phyloP scores from a whole-genome alignment of 495 filamentous ascomycete genomes.

The Penicillium flavigenum region DNA sequence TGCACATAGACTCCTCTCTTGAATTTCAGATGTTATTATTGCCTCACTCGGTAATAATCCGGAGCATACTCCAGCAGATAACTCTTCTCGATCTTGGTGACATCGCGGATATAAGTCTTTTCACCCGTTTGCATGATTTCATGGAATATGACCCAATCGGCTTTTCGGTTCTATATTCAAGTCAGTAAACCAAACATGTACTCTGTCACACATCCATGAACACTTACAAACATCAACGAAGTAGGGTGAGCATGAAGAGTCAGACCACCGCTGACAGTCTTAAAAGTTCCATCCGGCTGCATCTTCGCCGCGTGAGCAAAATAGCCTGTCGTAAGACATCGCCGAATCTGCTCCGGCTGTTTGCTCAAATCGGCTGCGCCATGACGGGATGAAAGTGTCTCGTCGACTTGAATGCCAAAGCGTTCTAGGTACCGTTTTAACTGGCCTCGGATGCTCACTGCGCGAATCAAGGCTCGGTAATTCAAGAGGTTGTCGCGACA shows the following conservation, averaged over 20 bases:
- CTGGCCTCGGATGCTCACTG: constrained; percentile 83
- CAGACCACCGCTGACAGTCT: constrained; percentile 69
- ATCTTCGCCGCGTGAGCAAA: constrained; percentile 96
- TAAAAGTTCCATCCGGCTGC: constrained; percentile 91
- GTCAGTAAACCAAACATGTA: constrained; percentile 19
- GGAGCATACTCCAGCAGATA: constrained; percentile 91
- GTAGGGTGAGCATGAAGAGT: constrained; percentile 87
- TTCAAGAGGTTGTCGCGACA: constrained; percentile 85
- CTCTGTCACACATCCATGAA: not conserved
- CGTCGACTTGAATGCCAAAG: constrained; percentile 72
- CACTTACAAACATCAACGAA: constrained; percentile 84
- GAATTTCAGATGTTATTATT: constrained; percentile 1
- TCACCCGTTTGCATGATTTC: constrained; percentile 89
- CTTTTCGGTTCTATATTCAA: constrained; percentile 72
- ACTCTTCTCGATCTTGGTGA: constrained; percentile 85
- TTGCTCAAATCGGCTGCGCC: constrained; percentile 36
- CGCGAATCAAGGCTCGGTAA: constrained; percentile 75
- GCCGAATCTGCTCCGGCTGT: constrained; percentile 70
- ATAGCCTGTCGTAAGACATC: constrained; percentile 87
- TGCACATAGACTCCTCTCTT: not conserved
- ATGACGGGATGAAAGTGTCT: constrained; percentile 44
- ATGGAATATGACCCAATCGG: constrained; percentile 96
- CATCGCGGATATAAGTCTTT: constrained; percentile 89
- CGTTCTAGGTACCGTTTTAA: constrained; percentile 84
- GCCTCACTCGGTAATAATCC: constrained; percentile 70